These are phyloP conservation scores for Silene conica DNA, from an alignment of 148 eudicot genomes.

Conservation along the genomic window DNA sequence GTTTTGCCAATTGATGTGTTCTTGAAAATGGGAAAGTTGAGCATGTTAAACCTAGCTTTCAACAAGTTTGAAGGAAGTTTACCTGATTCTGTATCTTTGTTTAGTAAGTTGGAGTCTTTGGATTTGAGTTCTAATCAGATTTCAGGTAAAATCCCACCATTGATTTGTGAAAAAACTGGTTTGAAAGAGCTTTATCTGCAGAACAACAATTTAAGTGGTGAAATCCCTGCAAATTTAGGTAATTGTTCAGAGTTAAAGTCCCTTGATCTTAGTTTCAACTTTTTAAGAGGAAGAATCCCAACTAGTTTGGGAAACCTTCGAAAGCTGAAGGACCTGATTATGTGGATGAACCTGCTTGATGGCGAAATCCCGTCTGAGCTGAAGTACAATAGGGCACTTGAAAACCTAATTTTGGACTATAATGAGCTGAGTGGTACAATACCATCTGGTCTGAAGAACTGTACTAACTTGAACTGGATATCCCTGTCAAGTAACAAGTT, in stretches of 20 bases:
- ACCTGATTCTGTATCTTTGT: slow-evolving; percentile 42
- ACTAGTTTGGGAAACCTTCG: slow-evolving; percentile 53
- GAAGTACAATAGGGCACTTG: slow-evolving; percentile 46
- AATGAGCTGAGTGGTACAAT: slow-evolving; percentile 67
- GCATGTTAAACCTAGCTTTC: slow-evolving; percentile 36
- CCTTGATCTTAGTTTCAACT: slow-evolving; percentile 84
- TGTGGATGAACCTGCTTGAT: slow-evolving; percentile 77
- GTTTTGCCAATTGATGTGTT: slow-evolving; percentile 57
- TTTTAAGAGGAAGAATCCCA: slow-evolving; percentile 55
- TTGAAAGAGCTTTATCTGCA: slow-evolving; percentile 53
- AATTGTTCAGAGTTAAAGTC: slow-evolving; percentile 53
- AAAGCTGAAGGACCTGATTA: slow-evolving; percentile 56
- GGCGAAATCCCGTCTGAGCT: slow-evolving; percentile 83
- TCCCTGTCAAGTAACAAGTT: slow-evolving; percentile 67
- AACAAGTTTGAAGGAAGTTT: slow-evolving; percentile 58
- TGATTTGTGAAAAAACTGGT: slow-evolving; percentile 25
- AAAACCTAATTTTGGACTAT: slow-evolving; percentile 73
- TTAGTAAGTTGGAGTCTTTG: slow-evolving; percentile 47
- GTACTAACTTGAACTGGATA: slow-evolving; percentile 80
- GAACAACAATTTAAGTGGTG: slow-evolving; percentile 50
- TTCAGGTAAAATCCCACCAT: slow-evolving; percentile 38
- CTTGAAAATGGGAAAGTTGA: slow-evolving; percentile 49
- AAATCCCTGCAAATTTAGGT: slow-evolving; percentile 53
- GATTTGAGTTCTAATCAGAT: slow-evolving; percentile 70
- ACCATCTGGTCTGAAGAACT: slow-evolving; percentile 57